Evolutionary conservation across 148 eudicot species (phyloP).

Genomic region (Fagopyrum homotropicum): DNA sequence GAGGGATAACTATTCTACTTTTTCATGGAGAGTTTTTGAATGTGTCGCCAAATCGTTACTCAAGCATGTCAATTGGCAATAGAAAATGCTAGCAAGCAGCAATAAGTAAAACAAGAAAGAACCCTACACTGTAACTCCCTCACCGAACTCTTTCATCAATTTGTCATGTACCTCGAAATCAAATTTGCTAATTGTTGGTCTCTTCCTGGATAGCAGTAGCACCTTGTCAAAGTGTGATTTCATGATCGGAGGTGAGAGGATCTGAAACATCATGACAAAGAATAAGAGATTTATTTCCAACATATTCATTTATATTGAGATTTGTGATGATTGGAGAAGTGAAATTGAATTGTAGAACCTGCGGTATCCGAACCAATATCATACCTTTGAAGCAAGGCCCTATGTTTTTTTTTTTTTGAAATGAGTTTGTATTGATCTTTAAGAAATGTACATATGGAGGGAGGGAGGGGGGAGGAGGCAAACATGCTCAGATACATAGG

Average conservation of each 20-base stretch:
- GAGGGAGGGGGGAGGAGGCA: no score
- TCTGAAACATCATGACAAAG: constrained; percentile 32
- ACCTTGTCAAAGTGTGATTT: constrained; percentile 87
- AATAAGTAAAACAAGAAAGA: not conserved
- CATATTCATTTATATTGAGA: not conserved
- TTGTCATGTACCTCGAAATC: constrained; percentile 91
- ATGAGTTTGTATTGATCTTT: no score
- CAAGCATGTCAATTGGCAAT: not conserved
- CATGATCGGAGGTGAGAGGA: constrained; percentile 81
- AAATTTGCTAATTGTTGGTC: constrained; percentile 86
- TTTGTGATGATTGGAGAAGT: no score
- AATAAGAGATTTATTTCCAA: not conserved
- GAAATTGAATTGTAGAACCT: no score
- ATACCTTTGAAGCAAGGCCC: constrained; percentile 85
- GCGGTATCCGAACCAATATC: not conserved
- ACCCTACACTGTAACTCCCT: constrained; percentile 38
- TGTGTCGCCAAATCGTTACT: not conserved
- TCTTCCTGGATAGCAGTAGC: constrained; percentile 53
- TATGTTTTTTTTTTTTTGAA: no score
- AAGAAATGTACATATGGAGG: no score
- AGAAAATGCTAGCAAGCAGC: not conserved
- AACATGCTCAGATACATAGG: no score
- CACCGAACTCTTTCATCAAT: constrained; percentile 90
- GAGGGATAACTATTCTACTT: no score
- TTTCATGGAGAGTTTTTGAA: no score